phyloP scores from a whole-genome alignment of 345 rosid species.

The Hirschfeldia incana region DNA sequence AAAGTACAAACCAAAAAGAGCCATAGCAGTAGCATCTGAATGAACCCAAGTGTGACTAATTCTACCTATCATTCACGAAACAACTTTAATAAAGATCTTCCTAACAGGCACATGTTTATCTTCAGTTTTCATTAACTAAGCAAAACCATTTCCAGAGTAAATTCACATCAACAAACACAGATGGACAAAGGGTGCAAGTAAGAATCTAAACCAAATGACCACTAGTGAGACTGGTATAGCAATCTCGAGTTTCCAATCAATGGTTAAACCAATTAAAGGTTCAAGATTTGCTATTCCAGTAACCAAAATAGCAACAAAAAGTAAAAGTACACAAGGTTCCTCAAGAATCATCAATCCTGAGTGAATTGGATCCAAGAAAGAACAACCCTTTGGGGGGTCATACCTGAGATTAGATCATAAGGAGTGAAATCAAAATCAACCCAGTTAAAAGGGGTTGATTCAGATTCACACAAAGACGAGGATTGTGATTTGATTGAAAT shows the following conservation, averaged over 20 bases:
- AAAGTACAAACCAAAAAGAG: not conserved
- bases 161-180: not conserved
- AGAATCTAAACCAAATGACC: not conserved
- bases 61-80: not conserved
- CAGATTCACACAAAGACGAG: not conserved
- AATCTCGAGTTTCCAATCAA: slow-evolving; percentile 2
- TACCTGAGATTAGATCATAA: slow-evolving; percentile 18
- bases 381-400: not conserved
- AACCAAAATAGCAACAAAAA: not conserved
- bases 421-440: not conserved
- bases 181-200: not conserved
- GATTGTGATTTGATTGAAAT: not conserved
- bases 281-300: not conserved
- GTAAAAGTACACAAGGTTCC: not conserved
- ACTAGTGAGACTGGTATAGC: not conserved
- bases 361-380: slow-evolving; percentile 13
- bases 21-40: slow-evolving; percentile 3
- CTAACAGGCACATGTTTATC: not conserved
- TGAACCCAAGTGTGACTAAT: not conserved
- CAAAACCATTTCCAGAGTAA: not conserved
- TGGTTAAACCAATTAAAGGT: not conserved
- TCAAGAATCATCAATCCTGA: not conserved
- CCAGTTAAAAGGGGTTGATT: not conserved
- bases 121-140: not conserved
- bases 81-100: not conserved